phyloP scores from a whole-genome alignment of 129 eudicot genomes.

The Lonicera japonica region DNA sequence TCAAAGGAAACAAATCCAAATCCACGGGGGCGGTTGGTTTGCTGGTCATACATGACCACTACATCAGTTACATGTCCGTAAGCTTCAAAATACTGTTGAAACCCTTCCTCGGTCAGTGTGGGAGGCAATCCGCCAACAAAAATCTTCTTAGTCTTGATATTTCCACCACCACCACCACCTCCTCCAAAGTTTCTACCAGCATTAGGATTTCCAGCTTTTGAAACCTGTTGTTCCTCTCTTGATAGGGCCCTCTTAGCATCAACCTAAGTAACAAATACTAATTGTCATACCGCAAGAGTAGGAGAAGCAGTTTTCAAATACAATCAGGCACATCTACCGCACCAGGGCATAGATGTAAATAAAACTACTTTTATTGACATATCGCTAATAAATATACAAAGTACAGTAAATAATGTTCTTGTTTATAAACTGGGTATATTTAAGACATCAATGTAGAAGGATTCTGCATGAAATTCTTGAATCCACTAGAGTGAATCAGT shows the following conservation, averaged over 20 bases:
- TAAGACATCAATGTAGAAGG: too few relatives aligned
- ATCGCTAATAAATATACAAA: too few relatives aligned
- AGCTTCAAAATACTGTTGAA: constrained; percentile 73
- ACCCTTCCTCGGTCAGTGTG: constrained; percentile 63
- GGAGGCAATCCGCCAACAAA: constrained; percentile 90
- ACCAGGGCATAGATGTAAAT: too few relatives aligned
- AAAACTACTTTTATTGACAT: too few relatives aligned
- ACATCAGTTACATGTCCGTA: constrained; percentile 79
- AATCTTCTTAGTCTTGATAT: constrained; percentile 70
- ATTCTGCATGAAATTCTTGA: too few relatives aligned
- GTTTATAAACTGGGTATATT: too few relatives aligned
- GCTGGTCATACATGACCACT: constrained; percentile 89
- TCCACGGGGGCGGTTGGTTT: constrained; percentile 89
- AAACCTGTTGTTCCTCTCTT: constrained; percentile 75
- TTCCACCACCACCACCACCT: constrained; percentile 57
- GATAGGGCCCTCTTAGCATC: constrained; percentile 92
- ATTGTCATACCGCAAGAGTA: too few relatives aligned
- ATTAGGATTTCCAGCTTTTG: constrained; percentile 49
- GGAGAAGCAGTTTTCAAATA: too few relatives aligned
- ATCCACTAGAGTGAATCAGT: too few relatives aligned
- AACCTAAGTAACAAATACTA: constrained; percentile 46
- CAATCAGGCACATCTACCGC: neutral
- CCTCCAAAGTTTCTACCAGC: constrained; percentile 56
- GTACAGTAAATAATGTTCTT: too few relatives aligned
- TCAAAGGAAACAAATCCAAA: constrained; percentile 87